Evolutionary conservation across 441 rosid species (phyloP).

Genomic region (Adansonia gregorii): DNA sequence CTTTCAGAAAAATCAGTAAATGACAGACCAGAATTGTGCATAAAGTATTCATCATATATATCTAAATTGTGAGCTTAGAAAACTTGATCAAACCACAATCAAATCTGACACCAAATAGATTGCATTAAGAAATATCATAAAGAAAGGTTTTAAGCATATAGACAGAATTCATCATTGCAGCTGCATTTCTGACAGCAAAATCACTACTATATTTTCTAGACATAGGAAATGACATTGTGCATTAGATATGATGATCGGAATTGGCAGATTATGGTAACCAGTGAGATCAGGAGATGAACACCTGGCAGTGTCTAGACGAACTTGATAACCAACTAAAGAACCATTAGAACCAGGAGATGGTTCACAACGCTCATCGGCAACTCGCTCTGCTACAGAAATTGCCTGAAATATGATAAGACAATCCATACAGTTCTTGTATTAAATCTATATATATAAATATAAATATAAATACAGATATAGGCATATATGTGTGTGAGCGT

Average conservation of each 20-base stretch:
- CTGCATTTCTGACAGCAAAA: neutral
- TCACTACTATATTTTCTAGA: neutral
- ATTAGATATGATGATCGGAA: neutral
- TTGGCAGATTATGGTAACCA: neutral
- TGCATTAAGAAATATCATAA: neutral
- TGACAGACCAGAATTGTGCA: no score
- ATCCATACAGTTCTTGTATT: neutral
- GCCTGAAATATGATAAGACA: slow-evolving; percentile 57
- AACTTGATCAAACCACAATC: slow-evolving; percentile 7
- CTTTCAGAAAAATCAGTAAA: no score
- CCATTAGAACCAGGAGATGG: slow-evolving; percentile 79
- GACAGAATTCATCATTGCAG: neutral
- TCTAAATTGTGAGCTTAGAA: neutral
- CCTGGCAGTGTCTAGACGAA: slow-evolving; percentile 96
- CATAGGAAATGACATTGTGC: neutral
- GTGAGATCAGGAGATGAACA: slow-evolving; percentile 35
- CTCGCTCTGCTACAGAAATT: slow-evolving; percentile 96
- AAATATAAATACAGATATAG: neutral
- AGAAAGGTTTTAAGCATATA: neutral
- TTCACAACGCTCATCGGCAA: slow-evolving; percentile 95
- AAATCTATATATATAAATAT: neutral
- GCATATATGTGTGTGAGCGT: no score
- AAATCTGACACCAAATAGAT: slow-evolving; percentile 4
- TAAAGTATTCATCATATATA: no score
- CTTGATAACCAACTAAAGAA: slow-evolving; percentile 98